Base-by-base conservation (phyloP, 345 rosid species). In the Microcos paniculata region DNA sequence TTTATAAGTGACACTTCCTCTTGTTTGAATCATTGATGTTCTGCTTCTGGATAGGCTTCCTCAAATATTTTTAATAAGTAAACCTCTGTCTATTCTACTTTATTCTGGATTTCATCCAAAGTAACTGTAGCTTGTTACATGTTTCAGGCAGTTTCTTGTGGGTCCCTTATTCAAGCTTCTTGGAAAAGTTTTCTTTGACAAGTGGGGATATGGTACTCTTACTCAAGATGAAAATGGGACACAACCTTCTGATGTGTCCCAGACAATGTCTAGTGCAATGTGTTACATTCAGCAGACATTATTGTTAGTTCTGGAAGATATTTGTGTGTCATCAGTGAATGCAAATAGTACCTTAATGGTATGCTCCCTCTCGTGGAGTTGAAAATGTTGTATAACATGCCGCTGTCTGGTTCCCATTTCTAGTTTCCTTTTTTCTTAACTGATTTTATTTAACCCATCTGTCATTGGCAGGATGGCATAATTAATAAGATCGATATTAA, bases 81-180 rank as follows among this genome's bases (percentile, higher is more conserved):
- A 43, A 57, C 66, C 76, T 43, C 33, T 84, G 51, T 67, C 43
- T 49, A 61, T 77, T 55, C n/a, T 30, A 31, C 52, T 16, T 76
- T 62, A 51, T 71, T 58, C n/a, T 28, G 16, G 13, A n/a, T 57
- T 51, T 1, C n/a, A 67, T 49, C 69, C 21, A 21, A 26, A 76
- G 51, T 74, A 70, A 67, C n/a, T 46, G 8, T 31, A 23, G 58
- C 59, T 24, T 48, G 63, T 69, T 76, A 6, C 51, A 67, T 70
- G 72, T 57, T 62, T 64, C 69, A 96, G 99, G 96, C 92, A 85
- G 70, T 81, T 64, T 71, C 90, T 93, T 31, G 57, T 96, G 76
- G 90, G 88, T 51, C 89, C 96, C 59, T 84, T 96, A 79, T 90
- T 93, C 81, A 86, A 86, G 85, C 88, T 96, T 84, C 90, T 96